Evolutionary conservation across 208 protist genomes (phyloP), one percentile per base, ranked within the genome.

Genomic region (Naegleria fowleri): DNA sequence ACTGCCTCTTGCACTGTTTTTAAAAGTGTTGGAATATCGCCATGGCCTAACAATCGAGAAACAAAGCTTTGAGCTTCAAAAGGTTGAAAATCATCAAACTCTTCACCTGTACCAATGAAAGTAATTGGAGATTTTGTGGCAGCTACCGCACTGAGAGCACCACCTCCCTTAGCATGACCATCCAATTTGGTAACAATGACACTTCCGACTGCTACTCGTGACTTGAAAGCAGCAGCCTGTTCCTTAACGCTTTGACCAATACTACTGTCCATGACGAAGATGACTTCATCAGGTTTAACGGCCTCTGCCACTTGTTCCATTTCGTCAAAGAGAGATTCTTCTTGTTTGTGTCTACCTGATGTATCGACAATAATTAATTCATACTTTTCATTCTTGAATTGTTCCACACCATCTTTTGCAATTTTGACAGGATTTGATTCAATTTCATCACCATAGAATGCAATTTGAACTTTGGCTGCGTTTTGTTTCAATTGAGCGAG

Each of bases 301-400:
- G 94, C 93, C 88, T 94, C 79, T 92, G 95, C 92, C 15, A 98
- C 94, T 93, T 99, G 96, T 93, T 99, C 95, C 98, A 99, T 99
- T 94, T 99, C 99, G 89, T 99, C 97, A 93, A 99, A 99, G 11
- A 99, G 95, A 0, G 96, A 96, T 15, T 93, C 94, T 94, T 99
- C 98, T 95, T 99, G 98, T 92, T 98, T 99, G 94, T 99, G 99
- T 5, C 99, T 94, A 58, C 98, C 99, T 75, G 95, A 98, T 6
- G 99, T 99, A 95, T 99, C 99, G 9, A 99, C 98, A 88, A 99
- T 99, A 92, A 99, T 99, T 58, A 99, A 95, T 76, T 99, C 98
- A 90, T 96, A 97, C 92, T 96, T 97, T 90, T 99, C 97, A 91
- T 96, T 94, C 92, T 98, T 98, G 88, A 99, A 98, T 90, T 99